These are phyloP conservation scores for Begonia fuchsioides DNA, from an alignment of 306 rosid genomes.

Conservation along the genomic window DNA sequence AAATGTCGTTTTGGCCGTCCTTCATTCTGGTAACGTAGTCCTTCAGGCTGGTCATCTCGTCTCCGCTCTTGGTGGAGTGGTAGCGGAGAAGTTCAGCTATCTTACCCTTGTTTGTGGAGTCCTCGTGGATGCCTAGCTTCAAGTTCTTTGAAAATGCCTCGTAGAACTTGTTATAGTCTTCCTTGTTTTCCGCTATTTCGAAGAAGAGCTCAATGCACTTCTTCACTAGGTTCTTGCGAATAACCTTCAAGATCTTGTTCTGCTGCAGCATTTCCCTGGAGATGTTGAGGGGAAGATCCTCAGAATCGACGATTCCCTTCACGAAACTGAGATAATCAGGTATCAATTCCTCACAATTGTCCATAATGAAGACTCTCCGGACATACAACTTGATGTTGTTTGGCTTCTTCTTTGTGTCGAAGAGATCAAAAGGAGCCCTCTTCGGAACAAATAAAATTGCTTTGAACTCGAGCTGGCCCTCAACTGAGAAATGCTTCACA, in stretches of 20 bases:
- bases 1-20: constrained; percentile 85
- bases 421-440: constrained; percentile 91
- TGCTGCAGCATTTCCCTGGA: constrained; percentile 86
- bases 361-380: constrained; percentile 88
- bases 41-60: constrained; percentile 80
- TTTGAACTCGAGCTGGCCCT: constrained; percentile 91
- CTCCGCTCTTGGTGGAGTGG: constrained; percentile 88
- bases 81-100: constrained; percentile 73
- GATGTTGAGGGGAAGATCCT: constrained; percentile 87
- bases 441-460: constrained; percentile 83
- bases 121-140: constrained; percentile 79
- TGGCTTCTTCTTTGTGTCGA: constrained; percentile 89
- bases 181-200: constrained; percentile 93
- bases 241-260: constrained; percentile 84
- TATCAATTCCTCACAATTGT: constrained; percentile 91
- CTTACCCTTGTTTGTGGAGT: constrained; percentile 67
- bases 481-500: constrained; percentile 95
- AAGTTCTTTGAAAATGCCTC: constrained; percentile 89
- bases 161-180: constrained; percentile 78
- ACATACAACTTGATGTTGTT: constrained; percentile 84
- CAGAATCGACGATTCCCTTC: constrained; percentile 91
- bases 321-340: constrained; percentile 81
- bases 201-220: constrained; percentile 76
- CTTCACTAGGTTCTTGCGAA: constrained; percentile 80
- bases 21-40: constrained; percentile 94